phyloP scores from a whole-genome alignment of 129 eudicot species.

The Chrysanthemum lavandulifolium region DNA sequence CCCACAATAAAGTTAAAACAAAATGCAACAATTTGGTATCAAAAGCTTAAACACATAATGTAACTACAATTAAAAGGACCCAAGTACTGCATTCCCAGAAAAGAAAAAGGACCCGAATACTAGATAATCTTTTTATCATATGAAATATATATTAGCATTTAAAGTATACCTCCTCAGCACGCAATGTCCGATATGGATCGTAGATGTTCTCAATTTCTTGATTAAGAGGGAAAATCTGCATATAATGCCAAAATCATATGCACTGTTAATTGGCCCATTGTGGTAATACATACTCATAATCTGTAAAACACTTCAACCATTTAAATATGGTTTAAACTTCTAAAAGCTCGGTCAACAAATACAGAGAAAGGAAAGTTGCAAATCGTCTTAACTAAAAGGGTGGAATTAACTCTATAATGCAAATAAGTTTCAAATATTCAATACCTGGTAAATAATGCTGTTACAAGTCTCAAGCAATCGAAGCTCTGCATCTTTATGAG shows the following conservation, averaged over 20 bases:
- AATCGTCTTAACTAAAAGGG: neutral
- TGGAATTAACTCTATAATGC: neutral
- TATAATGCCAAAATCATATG: neutral
- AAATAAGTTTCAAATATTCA: neutral
- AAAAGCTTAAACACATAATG: no score
- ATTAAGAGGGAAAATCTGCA: conserved; percentile 58
- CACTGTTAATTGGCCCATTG: neutral
- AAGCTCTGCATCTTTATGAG: conserved; percentile 67
- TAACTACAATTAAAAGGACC: no score
- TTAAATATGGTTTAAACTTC: neutral
- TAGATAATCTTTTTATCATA: no score
- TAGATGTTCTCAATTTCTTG: conserved; percentile 70
- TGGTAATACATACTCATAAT: neutral
- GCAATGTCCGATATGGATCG: conserved; percentile 29
- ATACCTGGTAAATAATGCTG: conserved; percentile 76
- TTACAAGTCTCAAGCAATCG: conserved; percentile 66
- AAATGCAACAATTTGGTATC: neutral
- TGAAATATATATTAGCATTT: conserved; percentile 4
- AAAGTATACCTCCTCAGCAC: conserved; percentile 69
- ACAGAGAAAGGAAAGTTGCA: neutral
- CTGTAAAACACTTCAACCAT: neutral
- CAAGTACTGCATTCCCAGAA: no score
- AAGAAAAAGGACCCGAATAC: no score
- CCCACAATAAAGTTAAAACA: neutral
- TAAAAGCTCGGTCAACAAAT: neutral